phyloP scores from a whole-genome alignment of 768 basidiomycete species.

The Pleurotus cornucopiae region DNA sequence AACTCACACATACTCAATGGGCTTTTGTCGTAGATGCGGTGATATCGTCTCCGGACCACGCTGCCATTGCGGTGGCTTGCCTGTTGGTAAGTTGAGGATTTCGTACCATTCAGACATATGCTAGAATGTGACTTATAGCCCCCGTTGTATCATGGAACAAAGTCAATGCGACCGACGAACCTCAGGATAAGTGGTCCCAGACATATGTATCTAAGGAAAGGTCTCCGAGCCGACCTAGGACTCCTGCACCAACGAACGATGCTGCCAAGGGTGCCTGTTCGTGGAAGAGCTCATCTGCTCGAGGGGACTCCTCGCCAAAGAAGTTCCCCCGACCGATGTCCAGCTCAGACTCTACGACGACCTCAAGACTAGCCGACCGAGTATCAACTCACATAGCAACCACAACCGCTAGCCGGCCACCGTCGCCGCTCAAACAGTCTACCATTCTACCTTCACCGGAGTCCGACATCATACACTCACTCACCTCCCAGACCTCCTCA shows the following conservation, averaged over 20 bases:
- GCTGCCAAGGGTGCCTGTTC: slow-evolving; percentile 9
- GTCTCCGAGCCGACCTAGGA: slow-evolving; percentile 35
- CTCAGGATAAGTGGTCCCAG: slow-evolving; percentile 73
- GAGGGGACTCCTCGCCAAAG: slow-evolving; percentile 27
- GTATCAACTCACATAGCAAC: slow-evolving; percentile 58
- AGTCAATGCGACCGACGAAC: slow-evolving; percentile 31
- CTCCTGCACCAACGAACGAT: slow-evolving; percentile 16
- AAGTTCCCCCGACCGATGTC: slow-evolving; percentile 47
- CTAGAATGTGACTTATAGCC: slow-evolving; percentile 35
- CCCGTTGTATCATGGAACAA: slow-evolving; percentile 68
- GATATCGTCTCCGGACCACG: slow-evolving; percentile 70
- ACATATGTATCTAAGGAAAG: slow-evolving; percentile 63
- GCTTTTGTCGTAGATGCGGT: slow-evolving; percentile 83
- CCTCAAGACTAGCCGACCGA: slow-evolving; percentile 34
- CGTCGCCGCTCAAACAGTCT: slow-evolving; percentile 54
- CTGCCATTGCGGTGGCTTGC: slow-evolving; percentile 76
- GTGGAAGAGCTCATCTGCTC: neutral
- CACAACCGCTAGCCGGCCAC: slow-evolving; percentile 44
- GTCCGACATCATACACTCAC: slow-evolving; percentile 57
- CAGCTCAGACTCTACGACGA: slow-evolving; percentile 23
- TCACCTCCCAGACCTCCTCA: slow-evolving; percentile 45
- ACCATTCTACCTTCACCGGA: slow-evolving; percentile 46
- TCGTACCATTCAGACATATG: slow-evolving; percentile 2
- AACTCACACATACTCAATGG: slow-evolving; percentile 40
- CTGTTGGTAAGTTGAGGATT: slow-evolving; percentile 57